phyloP scores from a whole-genome alignment of 495 filamentous ascomycete species.

The Cenococcum geophilum region DNA sequence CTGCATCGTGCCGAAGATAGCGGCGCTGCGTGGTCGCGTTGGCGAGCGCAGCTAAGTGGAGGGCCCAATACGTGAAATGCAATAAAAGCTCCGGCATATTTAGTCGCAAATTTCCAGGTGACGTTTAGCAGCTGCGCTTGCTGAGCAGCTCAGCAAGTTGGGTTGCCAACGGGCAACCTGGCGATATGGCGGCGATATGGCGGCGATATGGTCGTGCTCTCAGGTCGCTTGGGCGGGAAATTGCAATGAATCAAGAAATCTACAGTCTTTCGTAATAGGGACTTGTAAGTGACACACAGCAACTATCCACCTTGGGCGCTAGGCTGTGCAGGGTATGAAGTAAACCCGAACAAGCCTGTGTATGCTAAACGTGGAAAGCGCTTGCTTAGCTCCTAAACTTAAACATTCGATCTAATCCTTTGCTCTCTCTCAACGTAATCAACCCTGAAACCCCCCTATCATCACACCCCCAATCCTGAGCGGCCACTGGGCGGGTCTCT shows the following conservation, averaged over 20 bases:
- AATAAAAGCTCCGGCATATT: conserved; percentile 1
- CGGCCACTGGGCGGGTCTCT: no score
- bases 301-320: conserved; percentile 17
- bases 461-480: no score
- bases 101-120: no score
- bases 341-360: neutral
- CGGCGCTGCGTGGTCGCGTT: neutral
- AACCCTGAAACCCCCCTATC: no score
- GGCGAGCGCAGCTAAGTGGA: neutral
- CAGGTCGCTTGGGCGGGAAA: neutral
- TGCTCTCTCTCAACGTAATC: no score
- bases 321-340: conserved; percentile 17
- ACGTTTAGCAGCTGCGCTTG: no score
- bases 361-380: conserved; percentile 22
- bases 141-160: no score
- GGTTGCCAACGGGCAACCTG: no score
- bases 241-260: neutral
- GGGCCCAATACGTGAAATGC: neutral
- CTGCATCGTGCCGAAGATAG: conserved; percentile 12
- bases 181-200: no score
- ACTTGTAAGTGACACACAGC: conserved; percentile 2
- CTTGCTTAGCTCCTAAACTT: conserved; percentile 11
- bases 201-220: no score
- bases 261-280: conserved; percentile 21
- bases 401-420: neutral